These are phyloP conservation scores for Thelephora ganbajun DNA, from an alignment of 768 basidiomycete genomes.

Conservation along the genomic window DNA sequence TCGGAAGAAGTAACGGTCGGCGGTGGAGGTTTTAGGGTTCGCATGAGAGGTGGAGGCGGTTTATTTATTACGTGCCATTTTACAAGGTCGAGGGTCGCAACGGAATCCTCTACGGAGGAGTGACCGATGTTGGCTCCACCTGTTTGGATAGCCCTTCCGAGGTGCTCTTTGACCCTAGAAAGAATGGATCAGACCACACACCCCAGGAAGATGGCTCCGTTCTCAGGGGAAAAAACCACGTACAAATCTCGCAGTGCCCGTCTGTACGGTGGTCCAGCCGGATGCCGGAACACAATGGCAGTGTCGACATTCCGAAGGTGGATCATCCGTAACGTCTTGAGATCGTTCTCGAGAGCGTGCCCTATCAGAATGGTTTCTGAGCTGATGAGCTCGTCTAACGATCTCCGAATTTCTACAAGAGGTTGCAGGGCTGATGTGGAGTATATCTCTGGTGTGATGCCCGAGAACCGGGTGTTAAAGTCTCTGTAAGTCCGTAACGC, in stretches of 20 bases:
- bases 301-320: constrained; percentile 85
- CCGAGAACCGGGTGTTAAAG: constrained; percentile 85
- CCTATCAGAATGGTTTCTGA: constrained; percentile 80
- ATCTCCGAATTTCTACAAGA: constrained; percentile 48
- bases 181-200: background rate
- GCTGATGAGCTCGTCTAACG: constrained; percentile 60
- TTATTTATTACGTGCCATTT: constrained; percentile 67
- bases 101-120: constrained; percentile 82
- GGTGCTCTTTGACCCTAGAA: constrained; percentile 66
- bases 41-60: constrained; percentile 17
- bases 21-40: constrained; percentile 7
- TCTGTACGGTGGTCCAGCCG: constrained; percentile 61
- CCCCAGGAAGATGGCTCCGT: background rate
- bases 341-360: constrained; percentile 86
- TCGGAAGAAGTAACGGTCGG: constrained; percentile 7
- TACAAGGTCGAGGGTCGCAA: constrained; percentile 79
- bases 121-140: constrained; percentile 69
- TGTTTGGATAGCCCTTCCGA: constrained; percentile 72
- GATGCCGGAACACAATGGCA: constrained; percentile 74
- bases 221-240: constrained; percentile 9
- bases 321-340: constrained; percentile 79
- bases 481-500: constrained; percentile 37
- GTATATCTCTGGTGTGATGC: constrained; percentile 47
- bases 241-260: constrained; percentile 75
- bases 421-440: constrained; percentile 46